Evolutionary conservation across 768 basidiomycete genomes (phyloP), one percentile per base, ranked within the genome.

Genomic region (Mrakia gelida): DNA sequence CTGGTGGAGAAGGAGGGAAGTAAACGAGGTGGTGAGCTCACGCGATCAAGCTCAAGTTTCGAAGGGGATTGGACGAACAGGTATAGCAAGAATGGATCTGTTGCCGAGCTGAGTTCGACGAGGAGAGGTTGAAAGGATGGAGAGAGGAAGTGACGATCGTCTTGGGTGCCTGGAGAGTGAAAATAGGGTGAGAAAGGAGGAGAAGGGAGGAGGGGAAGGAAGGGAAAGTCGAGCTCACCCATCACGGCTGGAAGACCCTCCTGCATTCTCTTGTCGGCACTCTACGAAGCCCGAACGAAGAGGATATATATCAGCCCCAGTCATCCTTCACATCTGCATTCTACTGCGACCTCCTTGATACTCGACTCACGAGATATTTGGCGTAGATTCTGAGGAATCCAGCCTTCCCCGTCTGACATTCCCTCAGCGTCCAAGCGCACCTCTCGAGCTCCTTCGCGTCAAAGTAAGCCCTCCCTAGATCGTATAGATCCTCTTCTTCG

Each of bases 41-140:
- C 26, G 30, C 0, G 49, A 52, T 52, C 49, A 4, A 13, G 15
- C 18, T 52, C n/a, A n/a, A n/a, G n/a, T n/a, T n/a, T n/a, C 49
- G 49, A 16, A 52, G 16, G 2, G 3, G 11, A 10, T 23, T 6
- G 16, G 73, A 84, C 91, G 79, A 76, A 95, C 94, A 97, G 84
- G 83, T 93, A 95, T 10, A 94, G 84, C 21, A 93, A 84, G 89
- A 92, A 96, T 5, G 94, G 92, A 83, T 97, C 93, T 8, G 86
- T 87, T 6, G 86, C 84, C 81, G 88, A 85, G 68, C 87, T 85
- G 13, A 94, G 89, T 43, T 86, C 83, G 62, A 88, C 88, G 5
- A 94, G 86, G 32, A 95, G 21, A 15, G 78, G 78, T 62, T 79
- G 78, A 16, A 79, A 67, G 6, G 77, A 74, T n/a, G 73, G 62